These are phyloP conservation scores for Tulasnella sp. DNA, from an alignment of 768 basidiomycete genomes.

Conservation along the genomic window DNA sequence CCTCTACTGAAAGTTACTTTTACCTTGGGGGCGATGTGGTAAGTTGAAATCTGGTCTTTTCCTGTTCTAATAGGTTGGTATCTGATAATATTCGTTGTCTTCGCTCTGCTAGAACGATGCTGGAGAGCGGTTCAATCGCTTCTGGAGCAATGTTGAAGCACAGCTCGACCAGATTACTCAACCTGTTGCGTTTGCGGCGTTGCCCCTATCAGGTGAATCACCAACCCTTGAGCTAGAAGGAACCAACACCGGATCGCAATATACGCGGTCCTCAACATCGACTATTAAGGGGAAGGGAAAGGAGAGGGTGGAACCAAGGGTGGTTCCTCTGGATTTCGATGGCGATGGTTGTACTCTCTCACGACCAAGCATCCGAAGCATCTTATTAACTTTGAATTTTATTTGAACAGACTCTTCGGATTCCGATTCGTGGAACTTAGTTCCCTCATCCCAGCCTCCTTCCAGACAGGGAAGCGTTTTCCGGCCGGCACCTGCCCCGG, in stretches of 20 bases:
- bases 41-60: constrained; percentile 28
- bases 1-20: constrained; percentile 76
- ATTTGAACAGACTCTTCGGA: constrained; percentile 42
- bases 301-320: neutral
- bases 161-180: constrained; percentile 84
- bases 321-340: constrained; percentile 4
- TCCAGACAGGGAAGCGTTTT: constrained; percentile 43
- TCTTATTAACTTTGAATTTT: constrained; percentile 42
- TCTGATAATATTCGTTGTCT: constrained; percentile 21
- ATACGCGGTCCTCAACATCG: neutral
- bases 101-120: constrained; percentile 58
- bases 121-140: constrained; percentile 81
- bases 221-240: neutral
- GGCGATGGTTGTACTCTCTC: constrained; percentile 39
- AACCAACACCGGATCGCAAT: neutral
- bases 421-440: constrained; percentile 69
- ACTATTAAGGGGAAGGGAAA: neutral
- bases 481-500: neutral
- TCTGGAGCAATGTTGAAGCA: constrained; percentile 84
- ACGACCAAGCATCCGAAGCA: constrained; percentile 36
- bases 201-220: constrained; percentile 48
- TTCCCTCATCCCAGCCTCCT: constrained; percentile 49
- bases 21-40: constrained; percentile 72
- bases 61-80: neutral
- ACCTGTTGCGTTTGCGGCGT: constrained; percentile 75